Evolutionary conservation across 352 stramenopile genomes (phyloP), one percentile per base, ranked within the genome.

Genomic region (Globisporangium orthogonon): DNA sequence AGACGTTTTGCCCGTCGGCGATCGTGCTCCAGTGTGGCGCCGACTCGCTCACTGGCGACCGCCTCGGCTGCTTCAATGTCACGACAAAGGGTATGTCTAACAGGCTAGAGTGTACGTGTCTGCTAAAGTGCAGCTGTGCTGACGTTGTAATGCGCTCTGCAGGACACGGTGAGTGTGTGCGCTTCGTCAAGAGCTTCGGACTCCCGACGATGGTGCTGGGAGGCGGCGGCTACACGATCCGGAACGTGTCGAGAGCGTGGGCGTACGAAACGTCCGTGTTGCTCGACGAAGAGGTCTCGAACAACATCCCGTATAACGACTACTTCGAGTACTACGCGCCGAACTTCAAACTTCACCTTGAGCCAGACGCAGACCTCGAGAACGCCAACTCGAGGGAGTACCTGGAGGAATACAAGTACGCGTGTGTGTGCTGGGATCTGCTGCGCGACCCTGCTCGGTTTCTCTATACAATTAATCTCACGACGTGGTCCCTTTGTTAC

Each of bases 251-350:
- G 4, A 81, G 84, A 33, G 70, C 69, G 11, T 94, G 83, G 81
- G 98, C 92, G 40, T 99, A 98, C 73, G 96, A 99, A 70, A 98
- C 96, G 15, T 87, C 91, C 4, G 83, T 98, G n/a, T 76, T 98
- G 28, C 81, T 97, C 17, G 94, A 90, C 39, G 89, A 96, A 43
- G 78, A 97, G 33, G 73, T 95, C 9, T 77, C 83, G 2, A 95
- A 99, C 61, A 89, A 98, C 10, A 98, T 99, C 70, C 97, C 97
- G 4, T 98, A 98, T 81, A 99, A 99, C 78, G 95, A 99, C 71
- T 99, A 99, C 80, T 99, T 98, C 74, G 97, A 99, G 73, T 99
- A 99, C 76, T 99, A 98, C 72, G 78, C 81, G 4, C 86, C 86
- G 29, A 84, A 72, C 40, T 95, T 94, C 62, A 95, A 95, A 59